Evolutionary conservation across 1,139 yeast species (phyloP), one percentile per base, ranked within the genome.

Genomic region (Pichia sp.): DNA sequence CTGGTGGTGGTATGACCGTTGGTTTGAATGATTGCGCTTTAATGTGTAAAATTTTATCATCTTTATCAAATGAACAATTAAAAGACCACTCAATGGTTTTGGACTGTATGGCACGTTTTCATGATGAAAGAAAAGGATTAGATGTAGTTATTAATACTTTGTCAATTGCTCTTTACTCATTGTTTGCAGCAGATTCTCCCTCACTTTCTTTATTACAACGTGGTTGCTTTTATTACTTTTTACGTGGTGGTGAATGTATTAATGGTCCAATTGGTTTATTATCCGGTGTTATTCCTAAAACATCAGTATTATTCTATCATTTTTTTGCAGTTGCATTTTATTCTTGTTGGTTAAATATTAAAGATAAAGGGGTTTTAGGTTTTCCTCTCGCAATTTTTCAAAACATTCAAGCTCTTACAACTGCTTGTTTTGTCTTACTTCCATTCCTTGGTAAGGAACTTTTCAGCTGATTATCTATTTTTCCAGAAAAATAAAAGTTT

Each of bases 1-100:
- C 98, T 1, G 99, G 99, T 39, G 98, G 98, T 49, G 99, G 99
- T 50, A 92, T 92, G 99, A 90, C 97, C 10, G 98, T 92, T 37
- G 97, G 97, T 0, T 71, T 94, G 51, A 85, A 81, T 60, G 99
- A 92, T 62, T 92, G 90, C 6, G 87, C 74, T 20, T 63, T 84
- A 49, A 68, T 85, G 55, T 75, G 85, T 26, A 73, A 72, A 51
- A 65, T 82, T 33, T 67, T 87, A 41, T 76, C 80, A 29, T 78
- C 83, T 40, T 61, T 71, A 42, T 55, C 69, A 41, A 80, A 84
- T 16, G 73, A 76, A 22, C 82, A 79, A 49, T 72, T 92, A 39
- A 63, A 62, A 27, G 83, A 87, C 60, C 72, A 81, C 54, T 73
- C 66, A 20, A 57, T 65, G 8, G 76, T 90, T 20, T 59, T 73